Percentiles rank a stretch among this genome's conserved stretches.
phyloP scores from a whole-genome alignment of 139 green algal genomes.

The Coelastrella sp. region DNA sequence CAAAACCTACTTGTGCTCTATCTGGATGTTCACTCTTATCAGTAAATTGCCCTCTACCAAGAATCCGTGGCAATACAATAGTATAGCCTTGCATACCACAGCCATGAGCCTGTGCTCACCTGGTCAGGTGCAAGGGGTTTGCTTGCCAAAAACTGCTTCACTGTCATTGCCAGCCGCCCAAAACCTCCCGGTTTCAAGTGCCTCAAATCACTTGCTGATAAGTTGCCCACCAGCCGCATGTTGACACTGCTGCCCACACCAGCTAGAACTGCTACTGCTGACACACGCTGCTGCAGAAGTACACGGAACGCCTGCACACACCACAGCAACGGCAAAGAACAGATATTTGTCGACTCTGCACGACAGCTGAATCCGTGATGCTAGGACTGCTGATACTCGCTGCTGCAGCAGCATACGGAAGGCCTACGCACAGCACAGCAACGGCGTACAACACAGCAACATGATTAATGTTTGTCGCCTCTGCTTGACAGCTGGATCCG shows the following conservation, averaged over 20 bases:
- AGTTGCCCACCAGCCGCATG: constrained; percentile 60
- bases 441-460: too few relatives aligned
- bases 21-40: too few relatives aligned
- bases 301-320: constrained; percentile 38
- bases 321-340: too few relatives aligned
- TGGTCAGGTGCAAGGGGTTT: constrained; percentile 36
- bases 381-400: too few relatives aligned
- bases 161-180: constrained; percentile 50
- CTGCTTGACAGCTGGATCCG: too few relatives aligned
- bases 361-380: background rate
- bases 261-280: constrained; percentile 28
- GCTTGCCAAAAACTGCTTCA: constrained; percentile 56
- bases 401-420: too few relatives aligned
- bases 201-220: constrained; percentile 58
- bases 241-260: constrained; percentile 1
- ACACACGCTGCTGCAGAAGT: constrained; percentile 45
- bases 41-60: background rate
- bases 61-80: background rate
- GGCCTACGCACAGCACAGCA: too few relatives aligned
- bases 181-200: constrained; percentile 56
- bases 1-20: too few relatives aligned
- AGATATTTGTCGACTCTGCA: too few relatives aligned
- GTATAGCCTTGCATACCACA: background rate
- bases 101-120: background rate
- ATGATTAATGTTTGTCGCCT: too few relatives aligned